Conservation (phyloP, 192 early-diverging fungal species). For the Dissophora globulifera region DNA sequence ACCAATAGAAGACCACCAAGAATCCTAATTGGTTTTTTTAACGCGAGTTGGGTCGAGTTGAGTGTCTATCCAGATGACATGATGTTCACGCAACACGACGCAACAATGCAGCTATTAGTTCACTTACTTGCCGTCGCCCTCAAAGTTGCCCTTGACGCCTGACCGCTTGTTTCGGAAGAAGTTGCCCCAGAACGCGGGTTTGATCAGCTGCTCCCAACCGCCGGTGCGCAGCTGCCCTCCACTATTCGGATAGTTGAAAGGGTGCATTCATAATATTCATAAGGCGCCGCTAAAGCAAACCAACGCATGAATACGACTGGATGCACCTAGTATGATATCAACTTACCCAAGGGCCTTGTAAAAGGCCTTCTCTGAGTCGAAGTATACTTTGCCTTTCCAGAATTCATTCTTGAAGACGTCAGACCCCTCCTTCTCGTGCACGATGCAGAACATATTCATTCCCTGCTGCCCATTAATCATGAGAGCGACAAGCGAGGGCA, state of each 20-base stretch:
- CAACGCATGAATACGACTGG: no score
- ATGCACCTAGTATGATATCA: no score
- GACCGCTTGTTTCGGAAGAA: constrained; percentile 31
- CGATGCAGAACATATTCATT: constrained; percentile 58
- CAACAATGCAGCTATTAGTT: no score
- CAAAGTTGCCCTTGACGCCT: constrained; percentile 56
- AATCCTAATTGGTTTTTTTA: no score
- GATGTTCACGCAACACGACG: no score
- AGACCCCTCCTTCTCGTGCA: constrained; percentile 55
- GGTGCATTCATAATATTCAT: not conserved
- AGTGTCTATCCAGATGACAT: no score
- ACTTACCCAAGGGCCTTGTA: constrained; percentile 56
- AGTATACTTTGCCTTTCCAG: constrained; percentile 57
- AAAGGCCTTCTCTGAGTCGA: constrained; percentile 54
- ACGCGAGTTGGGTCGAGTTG: no score
- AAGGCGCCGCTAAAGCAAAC: no score
- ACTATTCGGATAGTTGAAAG: constrained; percentile 9
- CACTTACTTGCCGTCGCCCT: constrained; percentile 53
- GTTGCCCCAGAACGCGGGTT: constrained; percentile 51
- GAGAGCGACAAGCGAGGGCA: no score
- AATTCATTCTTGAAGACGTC: constrained; percentile 56
- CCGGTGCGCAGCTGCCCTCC: constrained; percentile 41
- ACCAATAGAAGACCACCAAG: constrained; percentile 58
- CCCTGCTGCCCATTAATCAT: no score
- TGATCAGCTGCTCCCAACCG: constrained; percentile 32